These are phyloP conservation scores for Aaosphaeria arxii DNA, from an alignment of 2,329 filamentous ascomycete species.

Conservation along the genomic window DNA sequence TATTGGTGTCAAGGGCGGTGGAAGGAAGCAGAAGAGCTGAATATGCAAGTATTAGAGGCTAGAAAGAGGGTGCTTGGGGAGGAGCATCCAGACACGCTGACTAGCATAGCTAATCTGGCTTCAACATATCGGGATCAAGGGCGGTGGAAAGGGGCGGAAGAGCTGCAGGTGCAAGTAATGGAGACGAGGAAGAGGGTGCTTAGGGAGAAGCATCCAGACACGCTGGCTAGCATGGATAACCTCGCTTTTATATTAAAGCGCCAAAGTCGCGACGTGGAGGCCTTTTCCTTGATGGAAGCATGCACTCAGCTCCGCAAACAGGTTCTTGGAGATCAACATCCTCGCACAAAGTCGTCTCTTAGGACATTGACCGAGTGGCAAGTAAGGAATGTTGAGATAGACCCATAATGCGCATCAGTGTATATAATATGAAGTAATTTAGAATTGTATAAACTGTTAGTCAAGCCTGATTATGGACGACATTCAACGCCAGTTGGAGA, in stretches of 20 bases:
- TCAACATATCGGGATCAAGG: background rate
- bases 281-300: background rate
- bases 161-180: background rate
- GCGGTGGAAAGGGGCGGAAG: background rate
- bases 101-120: background rate
- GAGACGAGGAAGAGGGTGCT: background rate
- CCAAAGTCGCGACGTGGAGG: background rate
- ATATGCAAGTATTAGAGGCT: background rate
- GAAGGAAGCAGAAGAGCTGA: background rate
- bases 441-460: too few species aligned
- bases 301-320: background rate
- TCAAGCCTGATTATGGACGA: too few species aligned
- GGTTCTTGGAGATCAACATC: background rate
- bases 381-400: background rate
- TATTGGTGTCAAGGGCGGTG: background rate
- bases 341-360: background rate
- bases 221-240: slow-evolving; percentile 1
- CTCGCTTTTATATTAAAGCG: background rate
- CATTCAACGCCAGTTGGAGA: too few species aligned
- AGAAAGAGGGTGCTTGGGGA: background rate
- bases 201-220: background rate
- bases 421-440: too few species aligned
- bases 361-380: background rate
- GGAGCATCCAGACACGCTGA: background rate
- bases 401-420: too few species aligned